Conservation (phyloP, 2,329 filamentous ascomycete genomes). For the Knufia fluminis region DNA sequence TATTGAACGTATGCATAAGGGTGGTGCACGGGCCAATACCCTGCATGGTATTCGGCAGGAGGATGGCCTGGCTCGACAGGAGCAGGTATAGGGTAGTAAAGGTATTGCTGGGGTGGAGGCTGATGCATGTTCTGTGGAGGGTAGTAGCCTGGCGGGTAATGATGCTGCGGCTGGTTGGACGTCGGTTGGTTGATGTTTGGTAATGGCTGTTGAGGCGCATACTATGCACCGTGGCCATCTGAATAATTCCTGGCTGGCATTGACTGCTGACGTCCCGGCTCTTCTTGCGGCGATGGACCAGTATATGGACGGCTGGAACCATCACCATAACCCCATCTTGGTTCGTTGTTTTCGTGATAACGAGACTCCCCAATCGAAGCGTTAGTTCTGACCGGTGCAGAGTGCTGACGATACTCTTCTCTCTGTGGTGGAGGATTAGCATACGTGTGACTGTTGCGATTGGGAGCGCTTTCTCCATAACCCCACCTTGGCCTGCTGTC, state of each 20-base stretch:
- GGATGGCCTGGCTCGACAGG: not conserved
- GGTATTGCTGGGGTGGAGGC: not conserved
- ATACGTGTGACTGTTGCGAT: not conserved
- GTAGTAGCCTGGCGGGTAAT: conserved; percentile 3
- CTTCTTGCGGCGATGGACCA: not conserved
- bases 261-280: not conserved
- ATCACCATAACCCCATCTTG: not conserved
- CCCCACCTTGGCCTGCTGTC: not conserved
- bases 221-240: not conserved
- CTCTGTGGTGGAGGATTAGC: not conserved
- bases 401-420: not conserved
- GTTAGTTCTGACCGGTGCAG: no score
- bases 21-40: not conserved
- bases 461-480: not conserved
- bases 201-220: not conserved
- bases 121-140: conserved; percentile 1
- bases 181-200: not conserved
- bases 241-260: not conserved
- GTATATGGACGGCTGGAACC: not conserved
- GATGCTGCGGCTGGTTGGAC: not conserved
- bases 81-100: not conserved
- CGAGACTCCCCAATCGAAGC: not conserved
- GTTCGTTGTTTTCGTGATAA: not conserved
- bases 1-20: not conserved
- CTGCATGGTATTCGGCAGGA: not conserved